Conservation (phyloP, 257 asterid genomes). For the Mentha longifolia region DNA sequence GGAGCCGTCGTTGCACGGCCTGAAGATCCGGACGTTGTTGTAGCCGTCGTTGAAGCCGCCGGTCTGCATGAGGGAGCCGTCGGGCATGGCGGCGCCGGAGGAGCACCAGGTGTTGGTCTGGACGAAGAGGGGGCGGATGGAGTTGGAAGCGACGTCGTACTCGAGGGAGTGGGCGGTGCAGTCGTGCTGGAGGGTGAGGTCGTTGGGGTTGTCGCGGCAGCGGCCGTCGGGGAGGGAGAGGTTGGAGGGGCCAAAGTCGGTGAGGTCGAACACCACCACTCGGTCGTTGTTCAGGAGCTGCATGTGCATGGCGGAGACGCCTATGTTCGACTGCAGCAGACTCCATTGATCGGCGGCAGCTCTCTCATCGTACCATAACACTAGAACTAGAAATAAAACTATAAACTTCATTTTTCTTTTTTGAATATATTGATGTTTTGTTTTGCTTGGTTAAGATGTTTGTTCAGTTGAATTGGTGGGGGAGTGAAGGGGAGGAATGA, state of each 20-base stretch:
- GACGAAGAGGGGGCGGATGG: constrained; percentile 57
- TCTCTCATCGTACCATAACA: not conserved
- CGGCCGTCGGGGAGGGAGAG: constrained; percentile 49
- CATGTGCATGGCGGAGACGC: constrained; percentile 73
- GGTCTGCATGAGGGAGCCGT: constrained; percentile 51
- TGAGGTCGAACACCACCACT: constrained; percentile 62
- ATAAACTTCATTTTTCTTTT: no score
- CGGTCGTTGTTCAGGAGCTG: constrained; percentile 67
- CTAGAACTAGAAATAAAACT: not conserved
- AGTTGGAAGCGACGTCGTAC: constrained; percentile 46
- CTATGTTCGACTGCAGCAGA: constrained; percentile 43
- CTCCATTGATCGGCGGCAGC: constrained; percentile 51
- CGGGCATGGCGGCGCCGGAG: constrained; percentile 53
- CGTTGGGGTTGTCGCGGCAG: constrained; percentile 43
- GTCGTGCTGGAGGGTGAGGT: constrained; percentile 24
- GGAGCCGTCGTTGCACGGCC: constrained; percentile 25
- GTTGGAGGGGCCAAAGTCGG: constrained; percentile 63
- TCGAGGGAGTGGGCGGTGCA: constrained; percentile 66
- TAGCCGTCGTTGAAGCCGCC: constrained; percentile 61
- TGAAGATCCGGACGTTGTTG: constrained; percentile 37
- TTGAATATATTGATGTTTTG: no score
- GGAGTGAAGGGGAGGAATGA: no score
- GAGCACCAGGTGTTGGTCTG: constrained; percentile 69
- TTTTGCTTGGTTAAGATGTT: no score
- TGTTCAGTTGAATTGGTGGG: no score